Evolutionary conservation across 2,329 filamentous ascomycete species (phyloP), one percentile per base, ranked within the genome.

Genomic region (Lasiodiplodia gonubiensis): DNA sequence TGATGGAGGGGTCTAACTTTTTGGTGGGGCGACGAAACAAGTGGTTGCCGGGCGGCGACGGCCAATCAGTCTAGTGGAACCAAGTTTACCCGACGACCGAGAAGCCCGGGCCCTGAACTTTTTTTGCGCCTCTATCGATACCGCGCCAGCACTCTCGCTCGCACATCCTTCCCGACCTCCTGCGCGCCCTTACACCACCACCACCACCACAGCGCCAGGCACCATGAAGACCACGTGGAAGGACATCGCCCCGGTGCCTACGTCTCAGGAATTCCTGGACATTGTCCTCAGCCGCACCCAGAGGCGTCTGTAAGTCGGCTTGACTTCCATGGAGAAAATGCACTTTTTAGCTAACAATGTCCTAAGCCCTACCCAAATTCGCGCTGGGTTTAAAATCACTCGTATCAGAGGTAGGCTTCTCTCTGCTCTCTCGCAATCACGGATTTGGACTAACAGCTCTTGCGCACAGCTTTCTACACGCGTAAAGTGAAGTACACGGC

Each of bases 401-500:
- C 89, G 94, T 86, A 97, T 98, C 76, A 86, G 94, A 16, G 59
- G 65, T 67, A 54, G 3, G 65, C 49, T 21, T 12, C 52, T 2
- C 21, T 7, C 12, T n/a, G 21, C 21, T 25, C 25, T 35, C 82
- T 85, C 77, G 70, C 72, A 10, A 23, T 12, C 18, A n/a, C 11
- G 12, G 21, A 39, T 14, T 25, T n/a, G n/a, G 72, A 21, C 54
- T 67, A 25, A 67, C 48, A 27, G 12, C 4, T 8, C 1, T 46
- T 5, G 42, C 59, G 33, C 46, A 18, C 18, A 90, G 91, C 88
- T 60, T 98, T 98, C 83, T 98, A 98, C 81, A 97, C 94, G 54
- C 86, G 95, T 79, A 98, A 98, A 83, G 94, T 97, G 86, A 98
- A 98, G 82, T 99, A 93, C 82, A 97, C 95, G 6, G 90, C 94